A percentile compares a stretch with the other conserved stretches of the same genome.
phyloP scores from a whole-genome alignment of 2,329 filamentous ascomycete genomes.

The Teratosphaeria gauchensis region DNA sequence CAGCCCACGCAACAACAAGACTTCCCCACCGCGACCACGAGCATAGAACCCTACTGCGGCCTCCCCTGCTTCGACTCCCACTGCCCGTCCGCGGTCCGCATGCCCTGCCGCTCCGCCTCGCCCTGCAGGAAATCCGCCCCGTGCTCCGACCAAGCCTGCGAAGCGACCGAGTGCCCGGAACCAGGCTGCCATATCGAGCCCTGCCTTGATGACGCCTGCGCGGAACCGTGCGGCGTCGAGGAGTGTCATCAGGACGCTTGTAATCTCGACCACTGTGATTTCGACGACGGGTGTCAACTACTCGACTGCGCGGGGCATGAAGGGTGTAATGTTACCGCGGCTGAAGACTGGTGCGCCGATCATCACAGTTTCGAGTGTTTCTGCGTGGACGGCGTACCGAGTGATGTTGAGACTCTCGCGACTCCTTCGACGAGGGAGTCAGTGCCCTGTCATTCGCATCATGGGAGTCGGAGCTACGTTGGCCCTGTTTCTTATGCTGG shows the following conservation, averaged over 20 bases:
- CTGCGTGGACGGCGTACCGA: neutral
- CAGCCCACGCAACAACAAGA: neutral
- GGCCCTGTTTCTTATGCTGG: neutral
- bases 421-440: neutral
- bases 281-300: neutral
- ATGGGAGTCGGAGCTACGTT: neutral
- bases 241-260: conserved; percentile 1
- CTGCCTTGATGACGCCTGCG: conserved; percentile 1
- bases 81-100: conserved; percentile 1
- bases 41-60: conserved; percentile 6
- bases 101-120: conserved; percentile 11
- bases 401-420: neutral
- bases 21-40: neutral
- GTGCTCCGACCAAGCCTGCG: conserved; percentile 4
- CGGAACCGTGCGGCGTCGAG: conserved; percentile 1
- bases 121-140: conserved; percentile 6
- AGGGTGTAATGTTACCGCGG: neutral
- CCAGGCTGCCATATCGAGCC: conserved; percentile 1
- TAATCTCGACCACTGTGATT: conserved; percentile 1
- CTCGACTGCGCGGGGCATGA: neutral
- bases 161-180: neutral
- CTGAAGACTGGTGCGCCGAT: neutral
- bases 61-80: conserved; percentile 10
- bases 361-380: neutral
- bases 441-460: neutral